These are phyloP conservation scores for Apodospora peruviana DNA, from an alignment of 495 filamentous ascomycete species.

Conservation along the genomic window DNA sequence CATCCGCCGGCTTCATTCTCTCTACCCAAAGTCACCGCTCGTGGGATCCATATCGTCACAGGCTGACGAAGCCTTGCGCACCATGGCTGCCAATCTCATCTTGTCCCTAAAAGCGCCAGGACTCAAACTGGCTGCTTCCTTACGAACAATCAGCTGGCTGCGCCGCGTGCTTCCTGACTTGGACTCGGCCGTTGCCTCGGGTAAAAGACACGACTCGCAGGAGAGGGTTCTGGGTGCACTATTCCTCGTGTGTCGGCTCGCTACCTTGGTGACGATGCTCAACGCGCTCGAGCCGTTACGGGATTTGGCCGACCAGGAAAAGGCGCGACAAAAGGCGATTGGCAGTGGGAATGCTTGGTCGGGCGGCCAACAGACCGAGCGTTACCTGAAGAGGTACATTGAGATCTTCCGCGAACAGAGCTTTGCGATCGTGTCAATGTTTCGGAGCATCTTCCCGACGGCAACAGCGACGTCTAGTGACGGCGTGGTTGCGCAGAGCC, in stretches of 20 bases:
- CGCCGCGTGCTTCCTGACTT: conserved; percentile 80
- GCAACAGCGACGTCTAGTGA: conserved; percentile 13
- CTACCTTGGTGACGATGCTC: conserved; percentile 73
- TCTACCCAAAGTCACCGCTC: conserved; percentile 75
- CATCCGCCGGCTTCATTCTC: conserved; percentile 75
- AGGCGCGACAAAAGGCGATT: conserved; percentile 34
- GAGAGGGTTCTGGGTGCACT: conserved; percentile 69
- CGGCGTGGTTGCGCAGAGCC: background rate
- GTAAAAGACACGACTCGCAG: conserved; percentile 43
- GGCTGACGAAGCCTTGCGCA: conserved; percentile 82
- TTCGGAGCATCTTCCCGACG: conserved; percentile 77
- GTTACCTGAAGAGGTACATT: conserved; percentile 90
- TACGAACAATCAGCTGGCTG: conserved; percentile 89
- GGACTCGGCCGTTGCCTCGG: conserved; percentile 36
- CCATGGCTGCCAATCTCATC: conserved; percentile 83
- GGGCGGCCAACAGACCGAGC: conserved; percentile 85
- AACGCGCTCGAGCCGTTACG: conserved; percentile 80
- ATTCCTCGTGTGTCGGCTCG: conserved; percentile 81
- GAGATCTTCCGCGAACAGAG: conserved; percentile 98
- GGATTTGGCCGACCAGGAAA: conserved; percentile 87
- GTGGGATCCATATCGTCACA: conserved; percentile 67
- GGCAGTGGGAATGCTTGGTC: conserved; percentile 49
- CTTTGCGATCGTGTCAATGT: conserved; percentile 90
- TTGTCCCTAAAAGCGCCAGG: conserved; percentile 65
- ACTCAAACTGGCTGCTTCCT: conserved; percentile 83